Conservation (phyloP, 192 early-diverging fungal genomes). For the Blastocladiella britannica region DNA sequence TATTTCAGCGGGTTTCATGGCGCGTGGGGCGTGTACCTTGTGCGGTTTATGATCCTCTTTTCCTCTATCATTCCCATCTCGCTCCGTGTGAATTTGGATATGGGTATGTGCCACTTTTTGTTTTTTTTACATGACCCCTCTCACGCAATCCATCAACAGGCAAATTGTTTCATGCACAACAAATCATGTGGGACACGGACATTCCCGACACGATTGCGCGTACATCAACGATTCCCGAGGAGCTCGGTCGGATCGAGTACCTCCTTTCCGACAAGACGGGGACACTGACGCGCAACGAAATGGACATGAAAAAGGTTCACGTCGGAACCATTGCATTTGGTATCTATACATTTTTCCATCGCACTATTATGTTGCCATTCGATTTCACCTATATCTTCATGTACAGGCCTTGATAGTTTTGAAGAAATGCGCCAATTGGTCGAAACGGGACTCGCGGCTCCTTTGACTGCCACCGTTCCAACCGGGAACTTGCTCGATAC, state of each 20-base stretch:
- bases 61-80: constrained; percentile 90
- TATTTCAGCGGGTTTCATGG: constrained; percentile 72
- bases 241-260: constrained; percentile 83
- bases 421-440: too few relatives aligned
- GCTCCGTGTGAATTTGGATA: constrained; percentile 6
- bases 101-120: not conserved
- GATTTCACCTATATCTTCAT: too few relatives aligned
- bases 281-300: constrained; percentile 87
- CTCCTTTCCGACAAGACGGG: constrained; percentile 89
- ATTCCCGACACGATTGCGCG: constrained; percentile 75
- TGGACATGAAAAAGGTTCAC: constrained; percentile 85
- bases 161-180: constrained; percentile 74
- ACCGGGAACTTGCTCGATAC: too few relatives aligned
- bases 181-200: constrained; percentile 67
- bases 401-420: too few relatives aligned
- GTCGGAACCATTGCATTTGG: constrained; percentile 91
- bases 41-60: constrained; percentile 86
- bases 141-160: constrained; percentile 60
- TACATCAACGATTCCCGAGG: constrained; percentile 86
- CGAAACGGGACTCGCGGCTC: too few relatives aligned
- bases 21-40: constrained; percentile 74
- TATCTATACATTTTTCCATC: too few relatives aligned
- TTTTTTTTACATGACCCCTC: not conserved
- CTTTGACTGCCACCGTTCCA: too few relatives aligned
- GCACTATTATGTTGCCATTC: too few relatives aligned